A percentile compares a stretch with the other conserved stretches of the same genome.
These are phyloP conservation scores for Vitis hybrid DNA, from an alignment of 177 flowering plant genomes.

Conservation along the genomic window DNA sequence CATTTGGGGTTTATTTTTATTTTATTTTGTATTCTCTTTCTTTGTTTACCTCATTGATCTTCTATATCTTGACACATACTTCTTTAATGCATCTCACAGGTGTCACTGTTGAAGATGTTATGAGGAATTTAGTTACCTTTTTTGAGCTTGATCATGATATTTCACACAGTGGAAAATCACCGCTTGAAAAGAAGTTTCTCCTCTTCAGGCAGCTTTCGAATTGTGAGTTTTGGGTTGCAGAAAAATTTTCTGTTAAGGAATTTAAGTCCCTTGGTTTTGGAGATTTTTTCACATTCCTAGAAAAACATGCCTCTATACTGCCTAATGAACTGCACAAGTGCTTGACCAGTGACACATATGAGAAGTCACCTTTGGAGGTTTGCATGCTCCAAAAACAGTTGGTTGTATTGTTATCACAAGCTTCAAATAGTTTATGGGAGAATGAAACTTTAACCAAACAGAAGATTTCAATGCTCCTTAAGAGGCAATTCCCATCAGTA, in stretches of 20 bases:
- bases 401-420: conserved; percentile 60
- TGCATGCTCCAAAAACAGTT: conserved; percentile 53
- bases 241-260: conserved; percentile 59
- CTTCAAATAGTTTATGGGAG: conserved; percentile 44
- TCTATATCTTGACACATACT: not conserved
- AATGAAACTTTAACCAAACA: conserved; percentile 38
- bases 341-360: conserved; percentile 25
- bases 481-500: conserved; percentile 69
- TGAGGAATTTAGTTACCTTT: conserved; percentile 39
- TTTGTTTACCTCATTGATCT: not conserved
- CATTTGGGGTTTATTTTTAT: not conserved
- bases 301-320: conserved; percentile 41
- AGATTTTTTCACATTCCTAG: conserved; percentile 59
- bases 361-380: conserved; percentile 48
- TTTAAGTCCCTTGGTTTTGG: conserved; percentile 77
- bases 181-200: conserved; percentile 23
- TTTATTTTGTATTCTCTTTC: not conserved
- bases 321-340: conserved; percentile 36
- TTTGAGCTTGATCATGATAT: conserved; percentile 31
- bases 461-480: conserved; percentile 46
- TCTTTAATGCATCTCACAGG: conserved; percentile 32
- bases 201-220: conserved; percentile 45
- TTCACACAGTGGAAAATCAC: conserved; percentile 20
- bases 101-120: conserved; percentile 57
- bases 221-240: conserved; percentile 66